Percentiles rank a stretch among this genome's conserved stretches.
phyloP scores from a whole-genome alignment of 2,329 filamentous ascomycete species.

The Macrophomina pseudophaseolina region DNA sequence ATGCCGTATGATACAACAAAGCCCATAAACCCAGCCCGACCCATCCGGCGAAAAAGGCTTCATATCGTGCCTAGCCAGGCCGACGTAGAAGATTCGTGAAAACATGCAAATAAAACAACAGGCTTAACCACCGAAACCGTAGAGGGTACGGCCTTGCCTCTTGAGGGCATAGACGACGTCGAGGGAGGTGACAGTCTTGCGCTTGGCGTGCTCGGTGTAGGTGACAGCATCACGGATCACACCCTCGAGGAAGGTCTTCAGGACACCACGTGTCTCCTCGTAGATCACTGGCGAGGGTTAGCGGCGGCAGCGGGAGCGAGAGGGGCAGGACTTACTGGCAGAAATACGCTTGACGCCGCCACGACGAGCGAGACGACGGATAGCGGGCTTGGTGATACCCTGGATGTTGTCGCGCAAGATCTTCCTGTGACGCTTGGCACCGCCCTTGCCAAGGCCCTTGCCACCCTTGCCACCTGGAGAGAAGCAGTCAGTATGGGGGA shows the following conservation, averaged over 20 bases:
- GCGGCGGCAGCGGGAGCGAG: constrained; percentile 16
- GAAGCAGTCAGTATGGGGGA: constrained; percentile 35
- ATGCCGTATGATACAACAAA: constrained; percentile 28
- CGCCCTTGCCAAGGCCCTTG: constrained; percentile 61
- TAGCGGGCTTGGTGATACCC: constrained; percentile 61
- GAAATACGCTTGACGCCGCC: constrained; percentile 60
- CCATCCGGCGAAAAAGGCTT: constrained; percentile 23
- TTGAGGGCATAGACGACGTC: constrained; percentile 69
- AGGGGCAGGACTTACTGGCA: constrained; percentile 47
- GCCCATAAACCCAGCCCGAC: constrained; percentile 26
- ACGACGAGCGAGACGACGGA: constrained; percentile 60
- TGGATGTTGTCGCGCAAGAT: constrained; percentile 62
- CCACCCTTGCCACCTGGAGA: constrained; percentile 58
- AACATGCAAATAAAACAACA: constrained; percentile 21
- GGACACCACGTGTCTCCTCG: constrained; percentile 77
- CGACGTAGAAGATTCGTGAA: constrained; percentile 28
- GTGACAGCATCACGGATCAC: constrained; percentile 79
- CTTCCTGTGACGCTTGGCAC: constrained; percentile 61
- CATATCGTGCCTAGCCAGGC: constrained; percentile 23
- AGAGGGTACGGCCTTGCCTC: constrained; percentile 73
- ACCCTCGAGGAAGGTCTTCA: constrained; percentile 78
- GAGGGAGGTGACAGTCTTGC: constrained; percentile 75
- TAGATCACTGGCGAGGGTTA: constrained; percentile 67
- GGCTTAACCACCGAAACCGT: constrained; percentile 86
- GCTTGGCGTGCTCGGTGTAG: constrained; percentile 81